Evolutionary conservation across 2,329 filamentous ascomycete genomes (phyloP).

Genomic region (Sphaerulina musiva): DNA sequence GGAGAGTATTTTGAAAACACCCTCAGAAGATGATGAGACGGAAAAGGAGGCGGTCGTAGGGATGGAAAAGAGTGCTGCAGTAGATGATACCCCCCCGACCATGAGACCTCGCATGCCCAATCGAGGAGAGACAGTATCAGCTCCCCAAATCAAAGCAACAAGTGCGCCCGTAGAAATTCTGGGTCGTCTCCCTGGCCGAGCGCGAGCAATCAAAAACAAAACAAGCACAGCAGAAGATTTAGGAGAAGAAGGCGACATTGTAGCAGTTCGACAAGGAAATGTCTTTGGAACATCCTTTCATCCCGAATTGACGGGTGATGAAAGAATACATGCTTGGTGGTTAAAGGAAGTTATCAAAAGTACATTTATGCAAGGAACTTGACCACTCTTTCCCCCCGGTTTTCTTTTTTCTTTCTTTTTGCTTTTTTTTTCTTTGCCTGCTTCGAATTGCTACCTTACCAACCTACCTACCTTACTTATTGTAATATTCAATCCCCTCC

Average conservation of each 20-base stretch:
- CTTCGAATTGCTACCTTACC: too few relatives aligned
- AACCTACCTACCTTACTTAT: too few relatives aligned
- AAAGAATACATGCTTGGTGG: slow-evolving; percentile 92
- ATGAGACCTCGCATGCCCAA: slow-evolving; percentile 6
- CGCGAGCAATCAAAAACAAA: slow-evolving; percentile 44
- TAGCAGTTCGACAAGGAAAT: slow-evolving; percentile 84
- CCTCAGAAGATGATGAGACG: slow-evolving; percentile 4
- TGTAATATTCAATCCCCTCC: too few relatives aligned
- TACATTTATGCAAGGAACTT: slow-evolving; percentile 7
- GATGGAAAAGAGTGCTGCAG: neutral
- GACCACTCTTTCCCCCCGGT: neutral
- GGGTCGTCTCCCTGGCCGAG: slow-evolving; percentile 50
- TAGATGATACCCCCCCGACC: neutral
- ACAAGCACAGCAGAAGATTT: slow-evolving; percentile 42
- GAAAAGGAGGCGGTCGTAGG: neutral
- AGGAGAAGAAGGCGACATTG: slow-evolving; percentile 62
- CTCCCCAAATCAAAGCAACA: slow-evolving; percentile 48
- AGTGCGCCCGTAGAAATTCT: slow-evolving; percentile 52
- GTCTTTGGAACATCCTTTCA: slow-evolving; percentile 94
- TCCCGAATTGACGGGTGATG: slow-evolving; percentile 82
- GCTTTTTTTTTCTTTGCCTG: too few relatives aligned
- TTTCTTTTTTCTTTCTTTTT: too few relatives aligned
- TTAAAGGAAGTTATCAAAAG: slow-evolving; percentile 56
- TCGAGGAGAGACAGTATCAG: slow-evolving; percentile 49
- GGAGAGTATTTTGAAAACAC: slow-evolving; percentile 60